Conservation (phyloP, 192 early-diverging fungal species). For the Coemansia sp. region DNA sequence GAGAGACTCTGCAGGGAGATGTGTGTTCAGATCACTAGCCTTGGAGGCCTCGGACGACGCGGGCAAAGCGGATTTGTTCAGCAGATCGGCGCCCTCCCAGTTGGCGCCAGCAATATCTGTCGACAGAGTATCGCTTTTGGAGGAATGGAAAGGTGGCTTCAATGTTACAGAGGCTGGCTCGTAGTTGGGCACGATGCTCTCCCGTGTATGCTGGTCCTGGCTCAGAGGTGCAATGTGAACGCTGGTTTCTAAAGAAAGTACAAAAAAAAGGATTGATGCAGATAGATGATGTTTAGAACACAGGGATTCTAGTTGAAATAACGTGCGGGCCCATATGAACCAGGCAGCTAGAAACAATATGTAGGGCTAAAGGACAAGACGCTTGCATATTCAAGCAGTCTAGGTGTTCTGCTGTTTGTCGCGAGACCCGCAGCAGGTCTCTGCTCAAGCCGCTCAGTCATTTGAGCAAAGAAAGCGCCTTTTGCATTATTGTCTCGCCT, state of each 20-base stretch:
- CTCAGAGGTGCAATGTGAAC: not conserved
- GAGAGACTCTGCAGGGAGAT: slow-evolving; percentile 7
- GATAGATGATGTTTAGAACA: too few species aligned
- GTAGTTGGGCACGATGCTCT: not conserved
- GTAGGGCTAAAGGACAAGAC: not conserved
- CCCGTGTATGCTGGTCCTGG: not conserved
- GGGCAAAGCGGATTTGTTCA: not conserved
- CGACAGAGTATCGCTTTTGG: slow-evolving; percentile 3
- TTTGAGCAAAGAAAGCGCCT: not conserved
- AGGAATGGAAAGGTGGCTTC: not conserved
- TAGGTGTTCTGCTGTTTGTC: not conserved
- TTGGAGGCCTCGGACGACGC: not conserved
- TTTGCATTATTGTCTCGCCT: not conserved
- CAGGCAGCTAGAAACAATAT: not conserved
- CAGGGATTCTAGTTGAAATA: not conserved
- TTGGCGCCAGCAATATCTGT: not conserved
- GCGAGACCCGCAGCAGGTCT: not conserved
- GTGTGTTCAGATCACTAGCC: not conserved
- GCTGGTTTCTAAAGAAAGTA: slow-evolving; percentile 2
- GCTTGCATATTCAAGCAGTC: not conserved
- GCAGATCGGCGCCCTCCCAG: slow-evolving; percentile 5
- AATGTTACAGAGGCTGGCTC: not conserved
- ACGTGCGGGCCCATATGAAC: not conserved
- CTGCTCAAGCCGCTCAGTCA: not conserved
- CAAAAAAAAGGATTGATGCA: not conserved